Base-by-base conservation (phyloP, 164 flowering plant species). In the Cinnamomum micranthum region DNA sequence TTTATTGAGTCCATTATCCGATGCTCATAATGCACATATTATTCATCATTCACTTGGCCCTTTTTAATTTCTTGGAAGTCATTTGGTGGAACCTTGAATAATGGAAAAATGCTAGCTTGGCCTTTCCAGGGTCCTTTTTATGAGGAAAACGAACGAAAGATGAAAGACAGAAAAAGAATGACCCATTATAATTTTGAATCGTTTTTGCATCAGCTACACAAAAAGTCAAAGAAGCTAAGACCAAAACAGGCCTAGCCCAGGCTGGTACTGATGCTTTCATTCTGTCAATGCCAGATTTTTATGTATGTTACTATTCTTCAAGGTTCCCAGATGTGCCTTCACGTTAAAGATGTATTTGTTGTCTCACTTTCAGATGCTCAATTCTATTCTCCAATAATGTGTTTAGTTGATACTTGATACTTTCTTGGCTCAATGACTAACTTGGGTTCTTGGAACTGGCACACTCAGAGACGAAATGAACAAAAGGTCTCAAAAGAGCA, bases 391-490 rank as follows among this genome's bases (percentile, higher is more conserved):
- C 47, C 10, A 41, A 9, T 41, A 41, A 41, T 41, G 11, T 41
- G 47, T 35, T 59, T 41, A 41, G 47, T 41, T 41, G 11, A 41
- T 41, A 15, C 25, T 10, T 2, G 28, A 23, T 52, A 14, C 59
- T 64, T 73, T 25, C 5, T 33, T 50, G 13, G 22, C 33, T 71
- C 7, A 20, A 47, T 19, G 28, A 10, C 41, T 71, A 67, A 65
- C 24, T 73, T 47, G 17, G 47, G 17, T 47, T 55, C 51, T 75
- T 75, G 72, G 25, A 67, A 41, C 31, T 77, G 35, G 19, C 75
- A 80, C 74, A 66, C 76, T 47, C 89, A 88, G 88, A 67, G 91
- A 88, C 63, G 89, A 85, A 9, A 50, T 77, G 35, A 78, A 78
- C 79, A 87, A 81, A 77, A 82, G 84, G 77, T 78, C 70, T 13